Base-by-base conservation (phyloP, 225 moss, liverwort and hornwort genomes). In the Neckera pumila region DNA sequence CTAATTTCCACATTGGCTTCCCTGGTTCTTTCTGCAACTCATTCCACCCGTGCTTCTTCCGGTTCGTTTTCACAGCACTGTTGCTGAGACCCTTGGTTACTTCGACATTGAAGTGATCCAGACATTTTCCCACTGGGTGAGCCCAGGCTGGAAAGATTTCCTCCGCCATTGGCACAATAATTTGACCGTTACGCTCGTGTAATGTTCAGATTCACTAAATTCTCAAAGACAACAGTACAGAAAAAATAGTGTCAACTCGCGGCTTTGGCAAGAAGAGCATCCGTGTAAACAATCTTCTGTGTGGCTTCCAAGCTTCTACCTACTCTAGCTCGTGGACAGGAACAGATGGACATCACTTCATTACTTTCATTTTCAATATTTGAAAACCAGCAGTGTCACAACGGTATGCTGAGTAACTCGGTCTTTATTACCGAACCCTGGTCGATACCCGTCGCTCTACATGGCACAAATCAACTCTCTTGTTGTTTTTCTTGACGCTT, bases 1-100 rank as follows among this genome's bases (percentile, higher is more conserved):
- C 96, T 49, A 98, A 93, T 92, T 98, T 98, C 98, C 98, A 98
- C 93, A 96, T 94, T 20, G 96, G 96, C 90, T 98, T 98, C 33
- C 94, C 94, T 1, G 90, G 90, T 86, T 96, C 96, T 83, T 98
- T 98, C 76, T 94, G 90, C 61, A 98, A 89, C 77, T 98, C 98
- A 74, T 98, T 98, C 96, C 94, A 98, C 75, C 98, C 98, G 62
- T 91, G 85, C 72, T 83, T 62, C 89, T 90, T 88, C 84, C 96
- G 91, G 69, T 89, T 91, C 56, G 76, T 85, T 84, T 93, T 89
- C 72, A 95, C 89, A 21, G 80, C 80, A 47, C 91, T 85, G 86
- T 92, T 93, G 87, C 91, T 93, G 60, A 98, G 89, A 21, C 98
- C 98, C 49, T 86, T 83, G 58, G 85, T 82, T 12, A 82, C 59